phyloP scores from a whole-genome alignment of 805 yeast species.

The Cyberlindnera euphorbiiphila region DNA sequence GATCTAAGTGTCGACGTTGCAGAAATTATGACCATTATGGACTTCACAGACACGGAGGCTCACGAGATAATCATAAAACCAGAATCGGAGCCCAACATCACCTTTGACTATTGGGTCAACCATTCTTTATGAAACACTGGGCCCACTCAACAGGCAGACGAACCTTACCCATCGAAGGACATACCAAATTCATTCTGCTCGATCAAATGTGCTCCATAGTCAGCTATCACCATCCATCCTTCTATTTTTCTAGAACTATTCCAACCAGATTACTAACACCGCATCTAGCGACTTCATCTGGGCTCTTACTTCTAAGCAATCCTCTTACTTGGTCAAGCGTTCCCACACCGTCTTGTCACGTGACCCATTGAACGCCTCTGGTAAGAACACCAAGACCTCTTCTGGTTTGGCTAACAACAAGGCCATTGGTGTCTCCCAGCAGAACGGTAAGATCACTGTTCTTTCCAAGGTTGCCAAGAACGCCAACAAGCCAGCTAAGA shows the following conservation, averaged over 20 bases:
- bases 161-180: no score
- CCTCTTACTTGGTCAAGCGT: slow-evolving; percentile 45
- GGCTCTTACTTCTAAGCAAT: slow-evolving; percentile 46
- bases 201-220: no score
- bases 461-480: slow-evolving; percentile 41
- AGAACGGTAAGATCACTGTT: slow-evolving; percentile 38
- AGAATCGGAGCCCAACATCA: no score
- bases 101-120: no score
- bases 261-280: slow-evolving; percentile 18
- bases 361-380: slow-evolving; percentile 48
- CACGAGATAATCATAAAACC: no score
- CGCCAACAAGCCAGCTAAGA: slow-evolving; percentile 45
- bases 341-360: slow-evolving; percentile 40
- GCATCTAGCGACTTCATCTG: slow-evolving; percentile 43
- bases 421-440: slow-evolving; percentile 43
- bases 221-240: background rate
- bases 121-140: no score
- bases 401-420: slow-evolving; percentile 47
- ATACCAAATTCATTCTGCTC: no score
- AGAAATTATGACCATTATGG: no score
- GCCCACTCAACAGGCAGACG: no score
- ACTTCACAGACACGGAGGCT: no score
- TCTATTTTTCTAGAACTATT: background rate
- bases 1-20: no score
- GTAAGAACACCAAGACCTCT: slow-evolving; percentile 41